Evolutionary conservation across 495 filamentous ascomycete genomes (phyloP).

Genomic region (Aspergillus nidulans): DNA sequence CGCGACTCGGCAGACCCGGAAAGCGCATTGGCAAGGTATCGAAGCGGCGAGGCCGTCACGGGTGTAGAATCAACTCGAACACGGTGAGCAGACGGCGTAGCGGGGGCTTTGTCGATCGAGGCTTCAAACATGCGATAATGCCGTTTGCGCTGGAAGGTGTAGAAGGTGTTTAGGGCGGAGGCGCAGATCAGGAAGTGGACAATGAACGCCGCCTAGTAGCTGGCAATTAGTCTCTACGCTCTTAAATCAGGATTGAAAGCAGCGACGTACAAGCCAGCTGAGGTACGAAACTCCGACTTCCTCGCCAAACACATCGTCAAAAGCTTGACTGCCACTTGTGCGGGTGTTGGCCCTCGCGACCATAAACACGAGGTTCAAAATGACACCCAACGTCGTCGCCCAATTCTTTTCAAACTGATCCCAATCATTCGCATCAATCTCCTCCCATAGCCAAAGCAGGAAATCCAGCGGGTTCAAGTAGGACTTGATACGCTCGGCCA

Average conservation of each 20-base stretch:
- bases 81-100: conserved; percentile 82
- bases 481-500: conserved; percentile 69
- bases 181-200: conserved; percentile 61
- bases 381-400: conserved; percentile 68
- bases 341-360: conserved; percentile 74
- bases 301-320: conserved; percentile 84
- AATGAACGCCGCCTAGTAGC: conserved; percentile 57
- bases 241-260: neutral
- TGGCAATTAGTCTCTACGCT: conserved; percentile 1
- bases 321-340: conserved; percentile 34
- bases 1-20: conserved; percentile 61
- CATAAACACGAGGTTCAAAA: conserved; percentile 73
- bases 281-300: conserved; percentile 59
- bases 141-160: conserved; percentile 77
- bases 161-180: conserved; percentile 69
- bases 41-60: conserved; percentile 69
- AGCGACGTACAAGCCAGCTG: conserved; percentile 68
- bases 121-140: conserved; percentile 90
- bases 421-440: conserved; percentile 84
- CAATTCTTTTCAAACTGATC: conserved; percentile 70
- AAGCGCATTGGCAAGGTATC: conserved; percentile 67
- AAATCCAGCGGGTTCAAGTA: conserved; percentile 85
- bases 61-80: conserved; percentile 90
- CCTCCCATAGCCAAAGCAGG: conserved; percentile 82
- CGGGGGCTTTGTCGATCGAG: conserved; percentile 65